A percentile compares a stretch with the other conserved stretches of the same genome.
phyloP scores from a whole-genome alignment of 2,329 filamentous ascomycete species.

The Rhynchosporium agropyri region DNA sequence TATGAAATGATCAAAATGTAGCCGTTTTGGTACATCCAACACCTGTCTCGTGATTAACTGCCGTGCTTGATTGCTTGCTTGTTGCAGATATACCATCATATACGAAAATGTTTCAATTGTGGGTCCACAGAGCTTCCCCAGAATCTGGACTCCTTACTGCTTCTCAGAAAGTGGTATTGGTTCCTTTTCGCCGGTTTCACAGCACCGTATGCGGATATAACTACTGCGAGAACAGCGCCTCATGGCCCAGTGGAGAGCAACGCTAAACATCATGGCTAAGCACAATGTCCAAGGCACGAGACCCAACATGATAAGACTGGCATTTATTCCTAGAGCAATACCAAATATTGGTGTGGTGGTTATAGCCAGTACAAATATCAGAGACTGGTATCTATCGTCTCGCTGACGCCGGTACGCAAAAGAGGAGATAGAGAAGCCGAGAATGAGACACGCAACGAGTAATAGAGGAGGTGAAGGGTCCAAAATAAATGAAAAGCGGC shows the following conservation, averaged over 20 bases:
- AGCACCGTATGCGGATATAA: conserved; percentile 23
- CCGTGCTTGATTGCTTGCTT: neutral
- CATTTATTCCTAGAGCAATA: conserved; percentile 33
- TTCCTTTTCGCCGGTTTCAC: conserved; percentile 27
- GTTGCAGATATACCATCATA: neutral
- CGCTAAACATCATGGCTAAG: conserved; percentile 44
- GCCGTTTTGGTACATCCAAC: neutral
- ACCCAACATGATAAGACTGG: conserved; percentile 43
- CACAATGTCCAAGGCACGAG: conserved; percentile 45
- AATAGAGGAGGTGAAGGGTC: conserved; percentile 43
- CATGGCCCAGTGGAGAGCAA: conserved; percentile 36
- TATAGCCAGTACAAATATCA: conserved; percentile 40
- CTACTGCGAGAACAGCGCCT: conserved; percentile 28
- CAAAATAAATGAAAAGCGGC: conserved; percentile 33
- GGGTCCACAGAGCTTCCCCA: neutral
- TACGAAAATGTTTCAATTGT: neutral
- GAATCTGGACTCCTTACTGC: conserved; percentile 9
- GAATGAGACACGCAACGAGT: conserved; percentile 43
- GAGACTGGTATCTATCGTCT: conserved; percentile 41
- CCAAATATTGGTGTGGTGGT: conserved; percentile 36
- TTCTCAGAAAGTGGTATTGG: neutral
- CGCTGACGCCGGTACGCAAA: conserved; percentile 43
- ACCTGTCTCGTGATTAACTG: neutral
- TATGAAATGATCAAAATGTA: neutral
- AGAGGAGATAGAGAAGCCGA: conserved; percentile 45